These are phyloP conservation scores for Glycine latifolia DNA, from an alignment of 306 rosid species.

Conservation along the genomic window DNA sequence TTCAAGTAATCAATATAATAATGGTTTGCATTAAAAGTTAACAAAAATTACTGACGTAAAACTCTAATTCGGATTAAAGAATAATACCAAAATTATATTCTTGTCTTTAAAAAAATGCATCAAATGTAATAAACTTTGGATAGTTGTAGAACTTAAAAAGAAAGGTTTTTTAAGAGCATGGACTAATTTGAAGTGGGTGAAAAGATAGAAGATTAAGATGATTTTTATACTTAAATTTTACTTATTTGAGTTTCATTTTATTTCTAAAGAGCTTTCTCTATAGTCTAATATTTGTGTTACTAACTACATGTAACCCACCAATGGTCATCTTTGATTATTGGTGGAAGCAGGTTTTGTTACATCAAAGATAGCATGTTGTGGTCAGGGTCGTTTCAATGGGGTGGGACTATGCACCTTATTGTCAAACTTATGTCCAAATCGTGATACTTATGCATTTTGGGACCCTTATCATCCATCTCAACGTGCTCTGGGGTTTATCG, in stretches of 20 bases:
- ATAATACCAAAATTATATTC: background rate
- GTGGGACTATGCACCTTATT: slow-evolving; percentile 50
- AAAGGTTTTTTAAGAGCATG: too few species aligned
- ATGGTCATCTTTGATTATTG: slow-evolving; percentile 1
- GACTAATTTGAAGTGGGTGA: background rate
- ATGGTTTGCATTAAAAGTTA: background rate
- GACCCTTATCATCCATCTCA: slow-evolving; percentile 70
- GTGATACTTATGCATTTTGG: slow-evolving; percentile 59
- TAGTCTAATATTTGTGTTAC: background rate
- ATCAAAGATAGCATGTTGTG: slow-evolving; percentile 73
- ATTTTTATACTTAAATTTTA: background rate
- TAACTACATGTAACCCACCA: background rate
- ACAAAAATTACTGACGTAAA: background rate
- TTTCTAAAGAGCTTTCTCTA: background rate
- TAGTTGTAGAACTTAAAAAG: too few species aligned
- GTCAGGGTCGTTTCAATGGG: slow-evolving; percentile 79
- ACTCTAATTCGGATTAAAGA: too few species aligned
- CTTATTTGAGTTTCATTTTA: background rate
- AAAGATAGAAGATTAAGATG: background rate
- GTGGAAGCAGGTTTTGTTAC: slow-evolving; percentile 62
- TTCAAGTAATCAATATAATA: too few species aligned
- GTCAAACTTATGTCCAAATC: slow-evolving; percentile 60
- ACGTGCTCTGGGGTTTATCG: slow-evolving; percentile 57
- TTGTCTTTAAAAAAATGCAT: background rate
- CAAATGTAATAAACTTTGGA: background rate